phyloP scores from a whole-genome alignment of 495 filamentous ascomycete species.

The Aspergillus bertholletiae region DNA sequence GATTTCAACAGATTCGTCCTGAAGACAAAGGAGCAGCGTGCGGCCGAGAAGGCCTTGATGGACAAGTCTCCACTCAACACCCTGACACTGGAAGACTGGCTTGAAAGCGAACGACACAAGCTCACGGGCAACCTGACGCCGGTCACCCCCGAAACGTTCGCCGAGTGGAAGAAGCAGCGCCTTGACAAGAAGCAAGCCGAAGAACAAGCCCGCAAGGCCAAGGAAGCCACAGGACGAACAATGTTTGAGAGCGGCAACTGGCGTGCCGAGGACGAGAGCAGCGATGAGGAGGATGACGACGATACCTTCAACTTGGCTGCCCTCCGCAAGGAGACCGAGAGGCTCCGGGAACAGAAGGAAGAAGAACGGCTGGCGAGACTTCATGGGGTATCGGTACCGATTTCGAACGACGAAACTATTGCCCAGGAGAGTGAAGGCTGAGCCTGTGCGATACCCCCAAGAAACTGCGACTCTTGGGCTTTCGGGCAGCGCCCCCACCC shows the following conservation, averaged over 20 bases:
- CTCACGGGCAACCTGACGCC: conserved; percentile 87
- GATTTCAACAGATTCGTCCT: conserved; percentile 71
- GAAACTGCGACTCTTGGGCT: conserved; percentile 27
- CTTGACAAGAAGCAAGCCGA: conserved; percentile 95
- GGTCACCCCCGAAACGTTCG: conserved; percentile 87
- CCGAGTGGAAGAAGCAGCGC: conserved; percentile 91
- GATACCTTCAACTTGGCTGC: conserved; percentile 76
- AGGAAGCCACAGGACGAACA: conserved; percentile 90
- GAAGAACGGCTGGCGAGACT: conserved; percentile 40
- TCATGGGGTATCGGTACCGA: conserved; percentile 24
- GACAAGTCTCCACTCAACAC: conserved; percentile 95
- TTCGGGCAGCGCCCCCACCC: conserved; percentile 22
- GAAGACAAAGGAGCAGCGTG: conserved; percentile 96
- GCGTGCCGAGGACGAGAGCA: conserved; percentile 64
- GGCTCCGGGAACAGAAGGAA: conserved; percentile 44
- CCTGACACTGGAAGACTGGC: conserved; percentile 93
- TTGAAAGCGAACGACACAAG: conserved; percentile 92
- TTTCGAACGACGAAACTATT: conserved; percentile 16
- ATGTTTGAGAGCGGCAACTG: conserved; percentile 97
- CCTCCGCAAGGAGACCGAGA: conserved; percentile 66
- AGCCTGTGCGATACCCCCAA: conserved; percentile 18
- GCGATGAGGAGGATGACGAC: conserved; percentile 54
- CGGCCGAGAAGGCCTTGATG: conserved; percentile 93
- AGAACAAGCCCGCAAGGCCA: conserved; percentile 78
- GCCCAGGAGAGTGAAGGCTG: conserved; percentile 32